These are phyloP conservation scores for Suillus discolor DNA, from an alignment of 768 basidiomycete species.

Conservation along the genomic window DNA sequence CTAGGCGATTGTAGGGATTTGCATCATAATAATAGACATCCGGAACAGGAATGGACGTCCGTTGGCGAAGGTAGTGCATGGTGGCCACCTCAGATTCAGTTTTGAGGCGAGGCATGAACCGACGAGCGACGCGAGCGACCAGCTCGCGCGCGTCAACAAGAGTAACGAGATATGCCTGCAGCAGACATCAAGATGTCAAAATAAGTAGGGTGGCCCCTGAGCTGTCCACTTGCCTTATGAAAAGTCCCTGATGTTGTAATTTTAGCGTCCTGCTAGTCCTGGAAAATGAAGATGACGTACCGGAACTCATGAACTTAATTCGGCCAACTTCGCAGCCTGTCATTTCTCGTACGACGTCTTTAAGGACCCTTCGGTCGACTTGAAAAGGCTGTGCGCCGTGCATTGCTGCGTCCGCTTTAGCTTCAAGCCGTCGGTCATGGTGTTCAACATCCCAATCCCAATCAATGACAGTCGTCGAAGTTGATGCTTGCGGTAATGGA, in stretches of 20 bases:
- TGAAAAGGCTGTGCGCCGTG: conserved; percentile 70
- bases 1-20: conserved; percentile 82
- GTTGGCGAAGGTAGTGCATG: conserved; percentile 74
- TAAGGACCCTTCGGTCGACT: conserved; percentile 73
- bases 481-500: conserved; percentile 16
- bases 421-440: conserved; percentile 66
- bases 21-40: conserved; percentile 76
- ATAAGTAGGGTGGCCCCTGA: conserved; percentile 5
- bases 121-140: conserved; percentile 79
- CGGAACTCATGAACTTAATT: conserved; percentile 75
- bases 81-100: conserved; percentile 89
- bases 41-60: conserved; percentile 74
- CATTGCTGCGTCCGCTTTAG: conserved; percentile 59
- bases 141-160: conserved; percentile 62
- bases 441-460: conserved; percentile 80
- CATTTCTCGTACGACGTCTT: conserved; percentile 76
- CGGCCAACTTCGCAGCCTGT: conserved; percentile 65
- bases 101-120: conserved; percentile 86
- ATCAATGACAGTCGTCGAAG: conserved; percentile 35
- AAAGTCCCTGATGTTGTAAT: conserved; percentile 64
- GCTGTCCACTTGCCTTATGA: conserved; percentile 62
- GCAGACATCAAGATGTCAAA: conserved; percentile 10
- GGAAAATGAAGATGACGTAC: conserved; percentile 42
- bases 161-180: conserved; percentile 75
- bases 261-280: conserved; percentile 14